Evolutionary conservation across 192 early-diverging fungal species (phyloP).

Genomic region (Geranomyces michiganensis): DNA sequence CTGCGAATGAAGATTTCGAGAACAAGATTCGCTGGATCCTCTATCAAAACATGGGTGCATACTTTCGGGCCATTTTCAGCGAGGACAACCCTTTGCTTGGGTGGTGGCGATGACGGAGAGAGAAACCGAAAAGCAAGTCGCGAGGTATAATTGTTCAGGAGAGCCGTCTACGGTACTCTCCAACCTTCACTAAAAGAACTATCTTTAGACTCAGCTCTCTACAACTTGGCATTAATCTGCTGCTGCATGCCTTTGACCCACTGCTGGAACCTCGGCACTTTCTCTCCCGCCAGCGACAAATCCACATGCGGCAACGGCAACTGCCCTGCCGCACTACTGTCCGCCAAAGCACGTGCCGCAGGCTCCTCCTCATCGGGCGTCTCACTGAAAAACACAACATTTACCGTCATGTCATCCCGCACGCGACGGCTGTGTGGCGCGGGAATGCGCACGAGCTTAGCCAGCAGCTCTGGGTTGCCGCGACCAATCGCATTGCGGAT

Average conservation of each 20-base stretch:
- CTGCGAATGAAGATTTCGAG: too few species aligned
- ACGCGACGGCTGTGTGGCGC: conserved; percentile 45
- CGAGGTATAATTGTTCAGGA: too few species aligned
- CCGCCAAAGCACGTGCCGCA: conserved; percentile 14
- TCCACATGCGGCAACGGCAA: conserved; percentile 24
- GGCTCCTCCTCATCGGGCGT: not conserved
- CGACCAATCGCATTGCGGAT: conserved; percentile 51
- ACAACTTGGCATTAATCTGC: not conserved
- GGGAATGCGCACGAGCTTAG: conserved; percentile 45
- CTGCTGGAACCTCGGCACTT: conserved; percentile 30
- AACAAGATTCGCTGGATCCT: too few species aligned
- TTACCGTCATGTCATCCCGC: conserved; percentile 59
- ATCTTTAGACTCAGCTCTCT: too few species aligned
- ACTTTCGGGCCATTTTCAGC: too few species aligned
- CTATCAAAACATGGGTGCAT: too few species aligned
- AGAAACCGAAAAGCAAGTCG: too few species aligned
- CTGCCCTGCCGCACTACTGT: not conserved
- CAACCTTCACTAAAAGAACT: too few species aligned
- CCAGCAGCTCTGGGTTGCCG: conserved; percentile 29
- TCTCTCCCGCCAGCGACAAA: conserved; percentile 30
- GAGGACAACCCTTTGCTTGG: too few species aligned
- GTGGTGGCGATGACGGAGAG: too few species aligned
- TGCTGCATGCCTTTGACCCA: conserved; percentile 24
- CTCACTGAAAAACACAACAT: conserved; percentile 47
- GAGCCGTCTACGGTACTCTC: too few species aligned